A percentile compares a stretch with the other conserved stretches of the same genome.
Conservation (phyloP, 345 rosid genomes). For the Brassica juncea region DNA sequence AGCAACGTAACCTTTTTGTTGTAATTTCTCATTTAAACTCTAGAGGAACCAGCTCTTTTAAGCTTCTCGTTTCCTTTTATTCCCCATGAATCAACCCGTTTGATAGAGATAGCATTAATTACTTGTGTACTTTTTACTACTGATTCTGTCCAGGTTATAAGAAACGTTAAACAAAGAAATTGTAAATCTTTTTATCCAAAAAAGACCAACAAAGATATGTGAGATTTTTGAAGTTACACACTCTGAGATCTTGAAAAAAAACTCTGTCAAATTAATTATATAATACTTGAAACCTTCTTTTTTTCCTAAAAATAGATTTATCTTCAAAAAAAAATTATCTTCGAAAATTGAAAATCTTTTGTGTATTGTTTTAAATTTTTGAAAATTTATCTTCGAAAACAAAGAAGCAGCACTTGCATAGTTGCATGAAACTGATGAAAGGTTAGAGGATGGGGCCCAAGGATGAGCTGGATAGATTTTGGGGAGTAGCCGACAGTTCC, state of each 20-base stretch:
- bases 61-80: neutral
- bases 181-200: neutral
- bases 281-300: neutral
- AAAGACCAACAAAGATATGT: neutral
- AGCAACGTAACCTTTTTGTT: slow-evolving; percentile 18
- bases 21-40: neutral
- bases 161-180: neutral
- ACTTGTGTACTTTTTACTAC: slow-evolving; percentile 13
- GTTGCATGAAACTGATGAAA: slow-evolving; percentile 3
- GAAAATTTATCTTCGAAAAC: neutral
- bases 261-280: neutral
- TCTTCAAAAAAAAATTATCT: no score
- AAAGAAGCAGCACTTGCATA: neutral
- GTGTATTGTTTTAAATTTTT: neutral
- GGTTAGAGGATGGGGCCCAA: neutral
- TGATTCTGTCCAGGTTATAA: neutral
- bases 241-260: neutral
- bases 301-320: no score
- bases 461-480: slow-evolving; percentile 31
- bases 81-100: slow-evolving; percentile 24
- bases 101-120: slow-evolving; percentile 12
- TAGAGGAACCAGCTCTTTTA: neutral
- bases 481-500: slow-evolving; percentile 31
- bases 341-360: no score
- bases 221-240: neutral